Conservation (phyloP, 73 alveolate genomes). For the Paramecium sonneborni region DNA sequence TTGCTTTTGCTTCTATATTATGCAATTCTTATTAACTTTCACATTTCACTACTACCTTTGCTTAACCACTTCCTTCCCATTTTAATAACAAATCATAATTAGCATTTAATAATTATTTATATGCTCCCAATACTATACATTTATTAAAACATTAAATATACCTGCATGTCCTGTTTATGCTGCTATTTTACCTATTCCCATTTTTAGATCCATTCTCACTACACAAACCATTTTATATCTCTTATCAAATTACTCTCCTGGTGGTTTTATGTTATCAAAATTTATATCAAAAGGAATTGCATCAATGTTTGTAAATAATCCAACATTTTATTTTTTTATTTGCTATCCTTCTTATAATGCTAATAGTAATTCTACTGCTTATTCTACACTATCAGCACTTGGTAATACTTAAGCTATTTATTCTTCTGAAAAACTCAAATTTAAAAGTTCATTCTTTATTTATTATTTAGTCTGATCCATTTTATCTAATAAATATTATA, state of each 20-base stretch:
- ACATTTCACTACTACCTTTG: conserved; percentile 88
- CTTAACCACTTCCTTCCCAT: conserved; percentile 83
- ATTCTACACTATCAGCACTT: conserved; percentile 50
- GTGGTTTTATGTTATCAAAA: conserved; percentile 13
- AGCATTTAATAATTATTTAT: conserved; percentile 75
- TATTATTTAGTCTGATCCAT: conserved; percentile 27
- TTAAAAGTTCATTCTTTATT: conserved; percentile 12
- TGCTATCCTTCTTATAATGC: conserved; percentile 34
- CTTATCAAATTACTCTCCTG: neutral
- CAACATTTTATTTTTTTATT: neutral
- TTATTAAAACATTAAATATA: conserved; percentile 71
- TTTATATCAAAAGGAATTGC: neutral
- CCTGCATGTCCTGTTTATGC: conserved; percentile 98
- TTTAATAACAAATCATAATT: conserved; percentile 54
- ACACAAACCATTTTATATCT: conserved; percentile 93
- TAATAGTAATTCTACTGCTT: conserved; percentile 62
- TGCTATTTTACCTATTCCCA: conserved; percentile 99
- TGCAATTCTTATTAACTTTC: conserved; percentile 81
- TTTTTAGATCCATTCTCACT: conserved; percentile 96
- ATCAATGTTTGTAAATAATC: conserved; percentile 45
- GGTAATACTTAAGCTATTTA: conserved; percentile 50
- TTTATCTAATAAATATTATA: neutral
- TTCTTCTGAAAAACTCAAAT: conserved; percentile 60
- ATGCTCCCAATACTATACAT: conserved; percentile 63
- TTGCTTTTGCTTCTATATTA: conserved; percentile 76